Percentiles rank a stretch among this genome's conserved stretches.
Conservation (phyloP, 148 eudicot genomes). For the Vaccinium corymbosum region DNA sequence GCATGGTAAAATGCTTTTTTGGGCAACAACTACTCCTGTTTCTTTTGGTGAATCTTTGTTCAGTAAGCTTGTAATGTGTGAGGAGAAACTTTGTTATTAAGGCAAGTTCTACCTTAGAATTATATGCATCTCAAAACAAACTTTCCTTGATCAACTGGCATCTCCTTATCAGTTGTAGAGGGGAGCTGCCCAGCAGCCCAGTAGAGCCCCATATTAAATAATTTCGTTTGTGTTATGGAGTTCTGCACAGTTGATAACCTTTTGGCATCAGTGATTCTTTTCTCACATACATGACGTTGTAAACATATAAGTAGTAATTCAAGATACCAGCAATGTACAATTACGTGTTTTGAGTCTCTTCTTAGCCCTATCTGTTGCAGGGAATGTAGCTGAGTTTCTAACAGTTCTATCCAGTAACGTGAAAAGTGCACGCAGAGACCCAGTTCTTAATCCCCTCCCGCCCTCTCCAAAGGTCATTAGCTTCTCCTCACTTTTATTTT, state of each 20-base stretch:
- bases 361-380: not conserved
- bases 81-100: not conserved
- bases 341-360: not conserved
- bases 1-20: not conserved
- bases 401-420: not conserved
- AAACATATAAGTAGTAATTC: not conserved
- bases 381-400: slow-evolving; percentile 1
- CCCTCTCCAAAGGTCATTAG: not conserved
- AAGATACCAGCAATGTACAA: not conserved
- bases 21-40: not conserved
- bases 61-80: not conserved
- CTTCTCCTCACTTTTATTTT: not conserved
- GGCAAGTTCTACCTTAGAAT: not conserved
- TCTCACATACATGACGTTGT: not conserved
- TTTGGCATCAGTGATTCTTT: not conserved
- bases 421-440: not conserved
- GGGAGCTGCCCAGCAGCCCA: not conserved
- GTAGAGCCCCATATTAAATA: not conserved
- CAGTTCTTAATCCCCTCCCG: not conserved
- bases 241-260: not conserved
- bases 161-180: not conserved
- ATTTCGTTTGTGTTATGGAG: not conserved
- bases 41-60: not conserved
- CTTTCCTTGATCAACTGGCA: not conserved
- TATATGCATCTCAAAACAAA: not conserved